These are phyloP conservation scores for Echinosophora koreensis DNA, from an alignment of 306 rosid species.

Conservation along the genomic window DNA sequence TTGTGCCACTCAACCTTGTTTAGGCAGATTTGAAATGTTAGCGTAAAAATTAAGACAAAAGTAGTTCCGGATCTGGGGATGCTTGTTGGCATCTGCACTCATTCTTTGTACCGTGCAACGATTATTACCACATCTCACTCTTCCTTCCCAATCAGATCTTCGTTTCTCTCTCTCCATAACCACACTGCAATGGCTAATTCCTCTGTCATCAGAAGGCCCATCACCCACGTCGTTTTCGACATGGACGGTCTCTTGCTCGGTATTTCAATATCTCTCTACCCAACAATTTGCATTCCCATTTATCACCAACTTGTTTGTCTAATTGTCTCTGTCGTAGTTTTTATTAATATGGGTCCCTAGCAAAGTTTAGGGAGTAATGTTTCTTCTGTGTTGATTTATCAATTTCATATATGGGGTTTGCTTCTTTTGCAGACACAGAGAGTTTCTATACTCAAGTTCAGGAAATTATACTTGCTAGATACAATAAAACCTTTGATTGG, in stretches of 20 bases:
- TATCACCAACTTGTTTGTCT: not conserved
- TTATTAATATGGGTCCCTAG: not conserved
- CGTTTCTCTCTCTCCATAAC: not conserved
- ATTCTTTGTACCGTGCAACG: not conserved
- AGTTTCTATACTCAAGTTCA: slow-evolving; percentile 87
- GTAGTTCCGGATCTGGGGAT: not conserved
- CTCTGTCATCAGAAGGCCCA: slow-evolving; percentile 50
- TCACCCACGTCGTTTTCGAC: slow-evolving; percentile 80
- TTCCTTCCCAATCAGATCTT: not conserved
- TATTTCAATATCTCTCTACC: slow-evolving; percentile 37
- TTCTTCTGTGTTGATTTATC: slow-evolving; percentile 22
- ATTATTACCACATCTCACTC: not conserved
- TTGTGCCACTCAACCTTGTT: no score
- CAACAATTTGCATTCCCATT: not conserved
- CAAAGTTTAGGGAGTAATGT: not conserved
- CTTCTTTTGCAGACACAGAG: slow-evolving; percentile 75
- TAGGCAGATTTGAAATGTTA: no score
- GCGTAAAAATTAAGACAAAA: no score
- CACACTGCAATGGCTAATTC: slow-evolving; percentile 60
- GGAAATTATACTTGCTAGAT: slow-evolving; percentile 81
- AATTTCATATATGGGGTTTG: slow-evolving; percentile 21
- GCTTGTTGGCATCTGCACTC: not conserved
- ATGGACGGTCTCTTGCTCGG: slow-evolving; percentile 98
- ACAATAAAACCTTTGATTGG: slow-evolving; percentile 90
- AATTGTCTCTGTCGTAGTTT: not conserved